These are phyloP conservation scores for Backusella circina DNA, from an alignment of 192 early-diverging fungal genomes.

Conservation along the genomic window DNA sequence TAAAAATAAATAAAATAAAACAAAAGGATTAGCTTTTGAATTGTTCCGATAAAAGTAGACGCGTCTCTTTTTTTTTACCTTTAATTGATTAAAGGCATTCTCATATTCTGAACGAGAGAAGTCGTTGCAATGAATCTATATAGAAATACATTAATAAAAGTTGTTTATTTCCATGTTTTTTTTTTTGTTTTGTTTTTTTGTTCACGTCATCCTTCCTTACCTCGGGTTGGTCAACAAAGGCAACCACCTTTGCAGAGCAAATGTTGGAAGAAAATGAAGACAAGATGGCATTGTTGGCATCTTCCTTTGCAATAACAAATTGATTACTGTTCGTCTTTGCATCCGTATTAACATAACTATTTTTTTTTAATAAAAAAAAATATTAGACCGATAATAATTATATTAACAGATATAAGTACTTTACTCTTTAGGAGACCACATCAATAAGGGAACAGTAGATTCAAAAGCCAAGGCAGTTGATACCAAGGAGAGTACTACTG, in stretches of 20 bases:
- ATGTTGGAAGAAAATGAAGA: constrained; percentile 10
- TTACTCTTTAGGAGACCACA: constrained; percentile 41
- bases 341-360: constrained; percentile 13
- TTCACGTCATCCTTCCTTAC: constrained; percentile 12
- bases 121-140: constrained; percentile 33
- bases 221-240: constrained; percentile 33
- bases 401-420: too few species aligned
- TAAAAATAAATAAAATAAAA: not conserved
- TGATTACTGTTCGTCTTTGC: constrained; percentile 13
- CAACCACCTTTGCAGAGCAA: constrained; percentile 26
- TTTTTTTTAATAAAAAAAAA: not conserved
- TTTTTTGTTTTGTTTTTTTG: not conserved
- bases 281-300: constrained; percentile 15
- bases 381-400: not conserved
- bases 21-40: not conserved
- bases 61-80: constrained; percentile 19
- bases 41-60: not conserved
- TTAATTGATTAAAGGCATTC: constrained; percentile 17
- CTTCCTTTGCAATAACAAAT: constrained; percentile 15
- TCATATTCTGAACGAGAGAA: constrained; percentile 17
- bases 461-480: constrained; percentile 35
- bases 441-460: constrained; percentile 30
- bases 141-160: not conserved
- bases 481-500: constrained; percentile 22
- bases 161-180: not conserved